These are phyloP conservation scores for Apophysomyces variabilis DNA, from an alignment of 371 early-diverging fungal genomes.

Conservation along the genomic window DNA sequence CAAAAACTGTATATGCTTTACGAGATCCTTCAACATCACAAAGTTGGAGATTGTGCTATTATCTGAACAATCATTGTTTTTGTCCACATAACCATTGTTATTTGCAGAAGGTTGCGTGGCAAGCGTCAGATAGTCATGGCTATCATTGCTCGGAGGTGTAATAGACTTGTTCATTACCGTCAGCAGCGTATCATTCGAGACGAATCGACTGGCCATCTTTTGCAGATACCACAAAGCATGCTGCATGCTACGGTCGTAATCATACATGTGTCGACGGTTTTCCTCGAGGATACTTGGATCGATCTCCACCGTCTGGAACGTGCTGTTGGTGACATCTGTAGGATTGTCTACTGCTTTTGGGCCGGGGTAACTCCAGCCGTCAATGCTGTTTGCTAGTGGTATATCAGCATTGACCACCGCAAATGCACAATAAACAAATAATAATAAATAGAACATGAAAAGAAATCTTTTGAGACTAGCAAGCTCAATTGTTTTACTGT, in stretches of 20 bases:
- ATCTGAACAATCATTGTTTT: slow-evolving; percentile 59
- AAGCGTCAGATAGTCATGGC: slow-evolving; percentile 61
- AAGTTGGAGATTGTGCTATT: slow-evolving; percentile 48
- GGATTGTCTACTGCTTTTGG: slow-evolving; percentile 25
- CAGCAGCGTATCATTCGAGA: slow-evolving; percentile 38
- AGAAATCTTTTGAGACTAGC: no score
- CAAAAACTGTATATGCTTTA: slow-evolving; percentile 47
- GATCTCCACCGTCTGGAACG: slow-evolving; percentile 8
- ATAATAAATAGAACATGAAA: not conserved
- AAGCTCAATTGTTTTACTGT: no score
- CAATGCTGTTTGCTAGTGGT: not conserved
- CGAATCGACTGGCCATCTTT: slow-evolving; percentile 25
- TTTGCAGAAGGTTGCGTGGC: slow-evolving; percentile 61
- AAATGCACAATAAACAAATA: not conserved
- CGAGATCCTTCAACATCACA: slow-evolving; percentile 37
- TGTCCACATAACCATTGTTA: slow-evolving; percentile 46
- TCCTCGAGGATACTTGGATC: slow-evolving; percentile 9
- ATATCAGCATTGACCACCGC: not conserved
- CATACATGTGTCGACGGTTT: slow-evolving; percentile 27
- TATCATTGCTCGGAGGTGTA: slow-evolving; percentile 46
- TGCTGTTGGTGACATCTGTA: slow-evolving; percentile 12
- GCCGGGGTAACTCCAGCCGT: slow-evolving; percentile 24
- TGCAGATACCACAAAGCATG: slow-evolving; percentile 35
- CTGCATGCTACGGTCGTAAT: slow-evolving; percentile 30
- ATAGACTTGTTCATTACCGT: slow-evolving; percentile 55